Evolutionary conservation across 1,284 basidiomycete species (phyloP), one percentile per base, ranked within the genome.

Genomic region (Bondarzewia mesenterica): DNA sequence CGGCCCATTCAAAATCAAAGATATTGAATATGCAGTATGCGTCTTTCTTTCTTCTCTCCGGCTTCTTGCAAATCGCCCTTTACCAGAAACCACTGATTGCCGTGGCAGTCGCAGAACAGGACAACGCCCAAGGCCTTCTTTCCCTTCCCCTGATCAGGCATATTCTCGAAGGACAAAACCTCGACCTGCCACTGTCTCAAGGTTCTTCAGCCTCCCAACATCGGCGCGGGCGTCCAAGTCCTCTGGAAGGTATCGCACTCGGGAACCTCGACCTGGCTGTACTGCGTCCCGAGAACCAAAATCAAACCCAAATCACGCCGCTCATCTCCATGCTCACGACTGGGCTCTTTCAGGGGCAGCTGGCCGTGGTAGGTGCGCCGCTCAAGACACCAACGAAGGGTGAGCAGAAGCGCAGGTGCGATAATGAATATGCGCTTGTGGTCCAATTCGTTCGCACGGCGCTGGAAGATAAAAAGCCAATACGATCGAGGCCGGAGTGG

Each of bases 271-370:
- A 86, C 54, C 55, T 75, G 1, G 72, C 68, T 1, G 74, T 83
- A 3, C 63, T 84, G 10, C 73, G 68, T 16, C 60, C 69, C 0
- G 73, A 78, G 52, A 77, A 74, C 44, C 77, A 79, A 56, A 73
- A 63, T 16, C 63, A 65, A 2, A 85, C 81, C 0, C 74, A 75
- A 46, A 80, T 85, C 2, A 85, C 82, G 0, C 76, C 77, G 0
- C 65, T 70, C 10, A 77, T 86, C 42, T 71, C 69, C 12, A 54
- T 61, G 14, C 62, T 87, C 10, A 73, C 81, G 0, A 36, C 58
- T 7, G 69, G 70, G 0, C 66, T 74, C 0, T 78, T 85, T 46
- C 67, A 64, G 12, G 81, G 82, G 51, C 60, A 63, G 1, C 59
- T 87, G 3, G 51, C 63, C 10, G 72, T 85, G 2, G 63, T 84